These are phyloP conservation scores for Botryotinia narcissicola DNA, from an alignment of 2,329 filamentous ascomycete genomes.

Conservation along the genomic window DNA sequence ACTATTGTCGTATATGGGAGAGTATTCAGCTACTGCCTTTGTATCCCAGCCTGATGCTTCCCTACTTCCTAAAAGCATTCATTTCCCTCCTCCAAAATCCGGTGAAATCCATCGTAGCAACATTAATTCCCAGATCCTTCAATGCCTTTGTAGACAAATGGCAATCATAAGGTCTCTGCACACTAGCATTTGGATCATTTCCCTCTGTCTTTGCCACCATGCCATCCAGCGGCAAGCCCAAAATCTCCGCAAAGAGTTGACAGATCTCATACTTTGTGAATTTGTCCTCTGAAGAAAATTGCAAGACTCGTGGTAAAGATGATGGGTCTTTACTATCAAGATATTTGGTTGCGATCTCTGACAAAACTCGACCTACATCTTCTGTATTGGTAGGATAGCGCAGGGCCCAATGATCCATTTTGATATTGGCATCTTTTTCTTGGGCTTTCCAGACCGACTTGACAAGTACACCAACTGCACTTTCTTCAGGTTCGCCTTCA, in stretches of 20 bases:
- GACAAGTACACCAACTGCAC: slow-evolving; percentile 78
- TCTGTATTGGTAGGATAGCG: slow-evolving; percentile 88
- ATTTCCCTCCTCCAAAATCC: slow-evolving; percentile 75
- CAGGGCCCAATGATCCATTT: slow-evolving; percentile 83
- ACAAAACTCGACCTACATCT: slow-evolving; percentile 70
- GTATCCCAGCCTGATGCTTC: neutral
- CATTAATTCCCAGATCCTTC: slow-evolving; percentile 70
- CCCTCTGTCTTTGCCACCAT: slow-evolving; percentile 70
- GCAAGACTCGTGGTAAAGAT: slow-evolving; percentile 66
- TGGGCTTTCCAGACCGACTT: slow-evolving; percentile 74
- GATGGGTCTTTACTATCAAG: slow-evolving; percentile 48
- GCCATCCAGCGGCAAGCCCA: slow-evolving; percentile 67
- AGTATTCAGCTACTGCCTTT: neutral
- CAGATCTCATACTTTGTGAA: slow-evolving; percentile 92
- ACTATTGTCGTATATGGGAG: neutral
- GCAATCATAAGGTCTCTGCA: slow-evolving; percentile 82
- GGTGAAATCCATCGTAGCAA: slow-evolving; percentile 70
- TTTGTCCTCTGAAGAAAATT: slow-evolving; percentile 82
- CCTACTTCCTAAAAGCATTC: slow-evolving; percentile 49
- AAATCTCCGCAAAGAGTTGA: slow-evolving; percentile 71
- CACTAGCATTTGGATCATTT: slow-evolving; percentile 67
- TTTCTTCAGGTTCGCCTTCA: slow-evolving; percentile 69
- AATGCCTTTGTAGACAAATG: slow-evolving; percentile 77
- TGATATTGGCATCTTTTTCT: slow-evolving; percentile 57
- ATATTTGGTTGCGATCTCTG: slow-evolving; percentile 71